Evolutionary conservation across 2,329 filamentous ascomycete species (phyloP), one percentile per base, ranked within the genome.

Genomic region (Biscogniauxia marginata): DNA sequence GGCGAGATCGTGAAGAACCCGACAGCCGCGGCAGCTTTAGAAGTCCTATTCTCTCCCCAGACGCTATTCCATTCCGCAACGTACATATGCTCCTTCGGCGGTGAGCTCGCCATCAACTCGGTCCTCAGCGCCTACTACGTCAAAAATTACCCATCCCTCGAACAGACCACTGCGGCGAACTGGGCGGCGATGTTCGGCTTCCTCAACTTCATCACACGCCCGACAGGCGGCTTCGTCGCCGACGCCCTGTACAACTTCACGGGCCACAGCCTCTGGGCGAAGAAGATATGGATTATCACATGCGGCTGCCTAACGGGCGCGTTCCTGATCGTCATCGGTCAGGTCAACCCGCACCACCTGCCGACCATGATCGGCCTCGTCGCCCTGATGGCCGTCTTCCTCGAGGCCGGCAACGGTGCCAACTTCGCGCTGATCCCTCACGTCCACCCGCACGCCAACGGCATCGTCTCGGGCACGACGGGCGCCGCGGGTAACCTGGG

Each of bases 391-490:
- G 90, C 89, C 1, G 81, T 96, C 70, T 96, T 96, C 76, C 75
- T 92, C 46, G 91, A 96, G 71, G 90, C 89, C 1, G 87, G 86
- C 45, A 96, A 96, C 69, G 93, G 93, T 0, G 86, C 90, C 44
- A 95, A 90, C 75, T 96, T 95, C 73, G 85, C 90, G 0, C 81
- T 96, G 5, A 88, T 96, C 21, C 91, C 92, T 3, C 93, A 96
- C 69, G 88, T 96, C 1, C 89, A 93, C 72, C 90, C 91, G 1
- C 82, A 81, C 58, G 90, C 91, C 58, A 96, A 96, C 72, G 92
- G 91, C 13, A 71, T 82, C 54, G 81, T 96, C 6, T 90, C 88
- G 1, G 92, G 92, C 11, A 77, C 90, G 34, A 88, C 91, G 0
- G 93, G 93, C 8, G 91, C 89, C 0, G 79, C 83, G 7, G 92